A percentile compares a stretch with the other conserved stretches of the same genome.
phyloP scores from a whole-genome alignment of 2,329 filamentous ascomycete genomes.

The Thielaviopsis euricoi region DNA sequence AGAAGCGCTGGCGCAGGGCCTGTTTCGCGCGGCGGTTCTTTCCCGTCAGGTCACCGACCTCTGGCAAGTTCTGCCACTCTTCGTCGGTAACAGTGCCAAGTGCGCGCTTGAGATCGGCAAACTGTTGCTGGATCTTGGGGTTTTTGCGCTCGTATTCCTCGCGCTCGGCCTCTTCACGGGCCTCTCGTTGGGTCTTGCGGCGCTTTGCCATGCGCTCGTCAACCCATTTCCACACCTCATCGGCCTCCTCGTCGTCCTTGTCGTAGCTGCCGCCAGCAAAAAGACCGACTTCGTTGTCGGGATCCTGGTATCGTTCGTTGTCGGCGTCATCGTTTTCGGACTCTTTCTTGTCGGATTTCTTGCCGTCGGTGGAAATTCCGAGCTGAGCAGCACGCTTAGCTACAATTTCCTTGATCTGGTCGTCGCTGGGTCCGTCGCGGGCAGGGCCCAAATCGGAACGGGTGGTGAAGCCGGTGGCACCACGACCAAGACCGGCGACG shows the following conservation, averaged over 20 bases:
- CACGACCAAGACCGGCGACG: conserved; percentile 90
- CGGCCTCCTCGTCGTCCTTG: conserved; percentile 93
- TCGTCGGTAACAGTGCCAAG: conserved; percentile 81
- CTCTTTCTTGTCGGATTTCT: conserved; percentile 54
- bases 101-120: conserved; percentile 85
- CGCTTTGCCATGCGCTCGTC: conserved; percentile 95
- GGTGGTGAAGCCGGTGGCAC: conserved; percentile 95
- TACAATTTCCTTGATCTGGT: conserved; percentile 95
- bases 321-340: conserved; percentile 53
- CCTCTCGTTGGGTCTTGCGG: conserved; percentile 81
- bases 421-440: conserved; percentile 85
- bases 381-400: conserved; percentile 82
- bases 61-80: conserved; percentile 88
- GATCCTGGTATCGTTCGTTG: conserved; percentile 77
- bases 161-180: conserved; percentile 74
- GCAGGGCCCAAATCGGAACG: conserved; percentile 91
- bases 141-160: conserved; percentile 96
- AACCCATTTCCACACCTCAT: conserved; percentile 86
- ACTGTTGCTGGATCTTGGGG: conserved; percentile 95
- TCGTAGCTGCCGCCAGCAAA: conserved; percentile 95
- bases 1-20: conserved; percentile 70
- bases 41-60: conserved; percentile 90
- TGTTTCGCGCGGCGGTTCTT: conserved; percentile 79
- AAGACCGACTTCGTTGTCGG: conserved; percentile 89
- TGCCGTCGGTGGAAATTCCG: conserved; percentile 49